These are phyloP conservation scores for Fusarium anguioides DNA, from an alignment of 2,329 filamentous ascomycete genomes.

Conservation along the genomic window DNA sequence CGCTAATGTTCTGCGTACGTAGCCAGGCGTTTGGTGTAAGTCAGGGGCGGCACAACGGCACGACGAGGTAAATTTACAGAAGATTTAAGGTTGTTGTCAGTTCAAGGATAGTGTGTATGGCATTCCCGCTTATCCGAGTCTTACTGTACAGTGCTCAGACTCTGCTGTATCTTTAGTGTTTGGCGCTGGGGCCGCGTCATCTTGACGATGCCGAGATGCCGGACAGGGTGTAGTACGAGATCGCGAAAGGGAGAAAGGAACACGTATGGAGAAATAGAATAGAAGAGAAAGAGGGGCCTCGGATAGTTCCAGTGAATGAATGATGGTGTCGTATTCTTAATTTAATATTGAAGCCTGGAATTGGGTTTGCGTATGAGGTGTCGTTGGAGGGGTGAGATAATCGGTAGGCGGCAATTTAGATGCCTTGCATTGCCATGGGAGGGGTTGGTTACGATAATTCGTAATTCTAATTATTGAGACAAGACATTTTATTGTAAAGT, in stretches of 20 bases:
- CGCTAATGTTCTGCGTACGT: constrained; percentile 3
- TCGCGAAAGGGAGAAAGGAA: neutral
- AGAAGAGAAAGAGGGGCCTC: neutral
- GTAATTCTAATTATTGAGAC: neutral
- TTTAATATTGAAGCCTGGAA: constrained; percentile 19
- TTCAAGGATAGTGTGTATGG: neutral
- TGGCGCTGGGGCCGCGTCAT: constrained; percentile 41
- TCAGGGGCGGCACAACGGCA: constrained; percentile 15
- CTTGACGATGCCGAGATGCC: constrained; percentile 34
- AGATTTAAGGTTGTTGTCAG: constrained; percentile 21
- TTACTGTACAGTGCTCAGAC: too few relatives aligned
- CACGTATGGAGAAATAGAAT: neutral
- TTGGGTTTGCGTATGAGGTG: neutral
- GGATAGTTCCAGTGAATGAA: neutral
- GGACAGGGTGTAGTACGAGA: constrained; percentile 20
- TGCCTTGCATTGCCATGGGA: too few relatives aligned
- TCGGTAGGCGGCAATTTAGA: constrained; percentile 1
- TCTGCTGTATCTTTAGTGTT: neutral
- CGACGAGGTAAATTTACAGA: constrained; percentile 7
- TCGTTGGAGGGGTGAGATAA: neutral
- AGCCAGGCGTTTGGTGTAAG: constrained; percentile 4
- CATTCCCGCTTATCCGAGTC: constrained; percentile 21
- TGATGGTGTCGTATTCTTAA: neutral
- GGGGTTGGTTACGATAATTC: neutral
- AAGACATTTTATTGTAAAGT: neutral